Percentiles rank a stretch among this genome's conserved stretches.
Conservation (phyloP, 768 basidiomycete species). For the Sistotremastrum niveocremeum region DNA sequence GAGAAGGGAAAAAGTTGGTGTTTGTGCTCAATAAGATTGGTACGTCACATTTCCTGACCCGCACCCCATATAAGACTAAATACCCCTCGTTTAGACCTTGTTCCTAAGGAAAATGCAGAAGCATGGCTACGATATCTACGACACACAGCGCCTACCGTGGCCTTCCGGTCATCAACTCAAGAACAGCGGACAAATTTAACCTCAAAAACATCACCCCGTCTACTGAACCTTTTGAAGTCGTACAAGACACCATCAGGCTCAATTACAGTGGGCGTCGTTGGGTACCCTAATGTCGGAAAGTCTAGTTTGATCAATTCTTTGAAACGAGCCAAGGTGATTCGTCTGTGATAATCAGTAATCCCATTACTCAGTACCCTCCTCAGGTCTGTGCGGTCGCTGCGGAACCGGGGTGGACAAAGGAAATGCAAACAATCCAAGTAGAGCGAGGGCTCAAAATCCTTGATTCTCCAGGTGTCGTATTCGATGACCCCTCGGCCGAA, state of each 20-base stretch:
- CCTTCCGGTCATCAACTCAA: conserved; percentile 75
- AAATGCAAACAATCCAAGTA: conserved; percentile 80
- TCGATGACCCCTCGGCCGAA: conserved; percentile 61
- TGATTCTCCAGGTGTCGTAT: conserved; percentile 96
- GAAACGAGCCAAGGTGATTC: conserved; percentile 63
- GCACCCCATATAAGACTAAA: not conserved
- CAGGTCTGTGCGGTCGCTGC: conserved; percentile 91
- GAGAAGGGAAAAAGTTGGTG: conserved; percentile 82
- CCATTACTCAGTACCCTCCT: not conserved
- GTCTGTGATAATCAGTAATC: not conserved
- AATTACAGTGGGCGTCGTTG: conserved; percentile 82
- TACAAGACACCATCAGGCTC: conserved; percentile 51
- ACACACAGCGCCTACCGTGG: conserved; percentile 83
- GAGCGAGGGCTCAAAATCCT: conserved; percentile 87
- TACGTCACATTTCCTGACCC: conserved; percentile 21
- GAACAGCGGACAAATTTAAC: conserved; percentile 73
- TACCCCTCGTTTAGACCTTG: conserved; percentile 46
- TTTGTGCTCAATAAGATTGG: conserved; percentile 97
- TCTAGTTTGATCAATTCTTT: conserved; percentile 89
- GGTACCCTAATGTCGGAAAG: conserved; percentile 97
- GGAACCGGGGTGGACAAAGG: conserved; percentile 87
- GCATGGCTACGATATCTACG: conserved; percentile 86
- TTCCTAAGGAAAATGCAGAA: conserved; percentile 78
- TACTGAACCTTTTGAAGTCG: conserved; percentile 73
- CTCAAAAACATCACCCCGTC: conserved; percentile 56